Evolutionary conservation across 352 stramenopile species (phyloP).

Genomic region (Phytophthora pseudosyringae): DNA sequence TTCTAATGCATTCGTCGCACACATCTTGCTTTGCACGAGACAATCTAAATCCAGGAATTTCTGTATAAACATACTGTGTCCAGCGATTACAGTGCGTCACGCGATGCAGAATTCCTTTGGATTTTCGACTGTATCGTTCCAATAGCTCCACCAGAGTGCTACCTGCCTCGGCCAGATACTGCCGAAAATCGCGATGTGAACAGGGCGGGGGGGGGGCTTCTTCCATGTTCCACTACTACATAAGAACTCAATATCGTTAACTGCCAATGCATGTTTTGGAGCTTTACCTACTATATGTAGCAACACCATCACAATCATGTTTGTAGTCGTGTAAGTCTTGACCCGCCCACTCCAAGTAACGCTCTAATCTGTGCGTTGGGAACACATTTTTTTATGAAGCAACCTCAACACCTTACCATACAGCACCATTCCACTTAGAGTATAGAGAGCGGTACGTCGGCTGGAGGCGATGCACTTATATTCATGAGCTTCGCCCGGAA

Average conservation of each 20-base stretch:
- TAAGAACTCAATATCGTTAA: neutral
- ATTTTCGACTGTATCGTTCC: neutral
- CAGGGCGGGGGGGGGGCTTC: neutral
- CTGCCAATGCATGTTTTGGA: neutral
- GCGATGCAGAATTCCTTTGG: neutral
- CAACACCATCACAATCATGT: neutral
- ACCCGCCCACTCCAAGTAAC: neutral
- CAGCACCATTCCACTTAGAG: neutral
- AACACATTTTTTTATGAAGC: neutral
- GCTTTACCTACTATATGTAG: neutral
- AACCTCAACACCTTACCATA: neutral
- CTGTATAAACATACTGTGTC: neutral
- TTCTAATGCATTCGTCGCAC: neutral
- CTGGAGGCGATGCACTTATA: neutral
- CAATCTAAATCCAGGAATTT: neutral
- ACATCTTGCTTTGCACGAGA: neutral
- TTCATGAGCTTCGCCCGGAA: too few species aligned
- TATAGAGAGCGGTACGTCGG: neutral
- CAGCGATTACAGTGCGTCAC: neutral
- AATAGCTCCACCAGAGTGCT: neutral
- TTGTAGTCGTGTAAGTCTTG: neutral
- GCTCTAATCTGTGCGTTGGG: neutral
- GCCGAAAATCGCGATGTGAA: neutral
- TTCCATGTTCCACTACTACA: neutral
- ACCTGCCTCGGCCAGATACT: neutral